Base-by-base conservation (phyloP, 371 early-diverging fungal genomes). In the Mortierella sp. region DNA sequence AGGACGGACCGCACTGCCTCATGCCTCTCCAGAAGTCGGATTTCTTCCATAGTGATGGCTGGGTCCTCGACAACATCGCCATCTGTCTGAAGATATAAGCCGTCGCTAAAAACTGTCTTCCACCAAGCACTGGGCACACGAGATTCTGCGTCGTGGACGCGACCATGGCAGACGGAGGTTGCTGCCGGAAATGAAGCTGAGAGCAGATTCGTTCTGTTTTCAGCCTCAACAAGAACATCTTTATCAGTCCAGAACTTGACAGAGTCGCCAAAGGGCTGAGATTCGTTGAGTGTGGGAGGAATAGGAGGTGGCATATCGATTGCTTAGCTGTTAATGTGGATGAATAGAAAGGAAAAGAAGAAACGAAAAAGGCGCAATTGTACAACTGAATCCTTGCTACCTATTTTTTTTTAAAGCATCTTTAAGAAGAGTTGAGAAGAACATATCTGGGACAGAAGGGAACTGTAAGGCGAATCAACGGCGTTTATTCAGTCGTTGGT, bases 1-100 rank as follows among this genome's bases (percentile, higher is more conserved):
- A 86, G 70, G 31, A 85, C 66, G 19, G 53, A 44, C 41, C 56
- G 61, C 28, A 87, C 60, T 4, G 50, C 76, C 5, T 68, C 52
- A 44, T 81, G 75, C 15, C 39, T 50, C 51, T 83, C 83, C 46
- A 89, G 60, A 53, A 86, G 61, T 4, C 55, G 79, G 14, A 89
- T 60, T 56, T 89, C 89, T 24, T 79, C 83, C 41, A 70, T 50
- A 3, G 89, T 89, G 49, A 89, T 84, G 9, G 82, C 85, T 1
- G 87, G 86, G 56, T 89, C 89, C 67, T 89, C 89, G 41, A 88
- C 88, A 6, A 89, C 89, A 70, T 89, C 88, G 17, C 89, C 89
- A 60, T 89, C 89, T 3, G 89, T 89, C 64, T 85, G 83, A 9
- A 89, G 80, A 67, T 89, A 89, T 67, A 88, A 67, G 30, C 57